phyloP scores from a whole-genome alignment of 768 basidiomycete genomes.

The Ephemerocybe angulata region DNA sequence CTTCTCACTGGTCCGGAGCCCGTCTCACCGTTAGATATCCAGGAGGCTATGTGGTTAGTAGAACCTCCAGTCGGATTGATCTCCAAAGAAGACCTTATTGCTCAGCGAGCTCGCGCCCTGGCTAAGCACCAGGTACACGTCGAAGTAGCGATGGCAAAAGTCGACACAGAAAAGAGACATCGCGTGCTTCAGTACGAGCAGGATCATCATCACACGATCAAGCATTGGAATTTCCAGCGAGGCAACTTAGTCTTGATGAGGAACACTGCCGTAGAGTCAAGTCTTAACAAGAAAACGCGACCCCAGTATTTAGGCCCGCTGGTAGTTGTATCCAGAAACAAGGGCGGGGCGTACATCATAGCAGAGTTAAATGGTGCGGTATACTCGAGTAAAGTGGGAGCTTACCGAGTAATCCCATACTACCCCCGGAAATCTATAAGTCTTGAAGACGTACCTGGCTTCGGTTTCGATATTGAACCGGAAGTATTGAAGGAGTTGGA shows the following conservation, averaged over 20 bases:
- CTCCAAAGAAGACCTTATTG: slow-evolving; percentile 19
- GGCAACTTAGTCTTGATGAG: slow-evolving; percentile 32
- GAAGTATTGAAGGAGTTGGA: no score
- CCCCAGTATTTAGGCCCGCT: slow-evolving; percentile 36
- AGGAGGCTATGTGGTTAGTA: slow-evolving; percentile 25
- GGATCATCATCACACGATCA: not conserved
- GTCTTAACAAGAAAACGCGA: slow-evolving; percentile 27
- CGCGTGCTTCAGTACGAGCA: slow-evolving; percentile 24
- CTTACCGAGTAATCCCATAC: slow-evolving; percentile 19
- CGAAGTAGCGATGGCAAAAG: slow-evolving; percentile 14
- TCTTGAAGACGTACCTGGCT: no score
- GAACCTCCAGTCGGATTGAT: slow-evolving; percentile 14
- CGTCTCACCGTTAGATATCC: slow-evolving; percentile 21
- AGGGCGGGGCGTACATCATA: slow-evolving; percentile 28
- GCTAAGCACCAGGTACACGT: slow-evolving; percentile 18
- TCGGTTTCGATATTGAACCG: no score
- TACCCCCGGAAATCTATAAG: no score
- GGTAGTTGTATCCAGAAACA: slow-evolving; percentile 25
- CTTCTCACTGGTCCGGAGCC: slow-evolving; percentile 30
- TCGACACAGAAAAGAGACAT: slow-evolving; percentile 12
- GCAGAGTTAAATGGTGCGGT: slow-evolving; percentile 28
- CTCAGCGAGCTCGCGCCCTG: slow-evolving; percentile 15
- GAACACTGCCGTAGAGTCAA: slow-evolving; percentile 29
- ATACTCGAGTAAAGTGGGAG: slow-evolving; percentile 13
- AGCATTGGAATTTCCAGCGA: slow-evolving; percentile 20